These are phyloP conservation scores for Alternaria solani DNA, from an alignment of 2,329 filamentous ascomycete genomes.

Conservation along the genomic window DNA sequence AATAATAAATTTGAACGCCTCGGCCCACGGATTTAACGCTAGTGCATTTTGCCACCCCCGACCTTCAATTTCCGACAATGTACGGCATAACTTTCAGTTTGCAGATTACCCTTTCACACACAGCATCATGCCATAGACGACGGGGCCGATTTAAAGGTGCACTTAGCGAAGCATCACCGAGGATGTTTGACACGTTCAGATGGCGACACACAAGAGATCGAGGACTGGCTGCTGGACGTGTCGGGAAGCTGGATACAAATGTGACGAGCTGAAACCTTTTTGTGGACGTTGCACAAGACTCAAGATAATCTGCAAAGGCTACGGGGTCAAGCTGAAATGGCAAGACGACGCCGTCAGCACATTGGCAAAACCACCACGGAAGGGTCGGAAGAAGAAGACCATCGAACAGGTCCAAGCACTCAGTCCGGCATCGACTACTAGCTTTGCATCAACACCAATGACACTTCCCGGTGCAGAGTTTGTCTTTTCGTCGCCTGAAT, in stretches of 20 bases:
- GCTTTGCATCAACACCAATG: slow-evolving; percentile 23
- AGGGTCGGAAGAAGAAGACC: slow-evolving; percentile 24
- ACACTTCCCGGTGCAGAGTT: slow-evolving; percentile 6
- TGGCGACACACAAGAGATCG: slow-evolving; percentile 39
- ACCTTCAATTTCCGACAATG: slow-evolving; percentile 4
- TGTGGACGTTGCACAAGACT: slow-evolving; percentile 39
- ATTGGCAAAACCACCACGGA: slow-evolving; percentile 24
- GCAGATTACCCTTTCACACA: not conserved
- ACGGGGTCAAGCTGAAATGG: slow-evolving; percentile 43
- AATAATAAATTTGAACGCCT: not conserved
- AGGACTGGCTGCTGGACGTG: slow-evolving; percentile 46
- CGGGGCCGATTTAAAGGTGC: not conserved
- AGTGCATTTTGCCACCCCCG: slow-evolving; percentile 12
- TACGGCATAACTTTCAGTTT: not conserved
- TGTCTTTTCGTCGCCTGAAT: slow-evolving; percentile 16
- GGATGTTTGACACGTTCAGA: slow-evolving; percentile 14
- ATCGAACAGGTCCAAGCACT: slow-evolving; percentile 5
- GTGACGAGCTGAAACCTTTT: slow-evolving; percentile 42
- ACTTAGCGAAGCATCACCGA: not conserved
- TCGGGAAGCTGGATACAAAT: slow-evolving; percentile 45
- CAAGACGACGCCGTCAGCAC: slow-evolving; percentile 26
- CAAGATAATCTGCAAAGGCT: slow-evolving; percentile 43
- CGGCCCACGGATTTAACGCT: slow-evolving; percentile 13
- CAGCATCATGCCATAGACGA: not conserved
- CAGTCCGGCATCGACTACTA: slow-evolving; percentile 27